These are phyloP conservation scores for Antrodiella citrinella DNA, from an alignment of 768 basidiomycete genomes.

Conservation along the genomic window DNA sequence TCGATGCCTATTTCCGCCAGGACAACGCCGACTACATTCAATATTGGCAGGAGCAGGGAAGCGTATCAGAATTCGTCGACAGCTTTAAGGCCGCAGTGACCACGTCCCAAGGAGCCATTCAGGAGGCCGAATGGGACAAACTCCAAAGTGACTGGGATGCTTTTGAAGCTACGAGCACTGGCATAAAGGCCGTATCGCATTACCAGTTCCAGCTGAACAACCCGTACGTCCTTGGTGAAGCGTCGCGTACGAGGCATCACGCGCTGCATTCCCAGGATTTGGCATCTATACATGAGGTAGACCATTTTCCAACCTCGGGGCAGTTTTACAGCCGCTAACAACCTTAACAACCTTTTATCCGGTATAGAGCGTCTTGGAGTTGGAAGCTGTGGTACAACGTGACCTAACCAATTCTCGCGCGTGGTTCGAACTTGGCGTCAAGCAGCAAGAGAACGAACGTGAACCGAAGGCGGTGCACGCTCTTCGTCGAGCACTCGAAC, in stretches of 20 bases:
- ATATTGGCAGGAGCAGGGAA: conserved; percentile 9
- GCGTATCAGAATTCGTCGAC: neutral
- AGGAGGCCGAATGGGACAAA: conserved; percentile 46
- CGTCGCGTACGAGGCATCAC: conserved; percentile 42
- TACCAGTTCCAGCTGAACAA: conserved; percentile 77
- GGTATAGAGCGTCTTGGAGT: conserved; percentile 71
- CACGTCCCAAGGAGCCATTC: neutral
- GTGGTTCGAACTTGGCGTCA: conserved; percentile 92
- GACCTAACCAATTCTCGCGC: conserved; percentile 61
- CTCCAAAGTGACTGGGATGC: conserved; percentile 76
- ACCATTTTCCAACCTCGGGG: no score
- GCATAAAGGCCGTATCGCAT: conserved; percentile 43
- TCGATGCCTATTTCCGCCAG: conserved; percentile 23
- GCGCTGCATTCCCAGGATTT: conserved; percentile 23
- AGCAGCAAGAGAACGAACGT: conserved; percentile 96
- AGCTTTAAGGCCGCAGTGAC: neutral
- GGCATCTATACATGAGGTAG: conserved; percentile 31
- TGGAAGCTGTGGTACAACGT: conserved; percentile 84
- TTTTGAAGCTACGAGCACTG: conserved; percentile 66
- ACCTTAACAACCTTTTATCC: neutral
- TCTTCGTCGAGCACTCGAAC: conserved; percentile 67
- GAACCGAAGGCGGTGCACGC: conserved; percentile 87
- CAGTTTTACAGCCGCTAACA: neutral
- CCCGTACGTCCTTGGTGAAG: conserved; percentile 65
- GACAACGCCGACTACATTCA: conserved; percentile 28